Evolutionary conservation across 2,329 filamentous ascomycete species (phyloP), one percentile per base, ranked within the genome.

Genomic region (Microsporum ferrugineum): DNA sequence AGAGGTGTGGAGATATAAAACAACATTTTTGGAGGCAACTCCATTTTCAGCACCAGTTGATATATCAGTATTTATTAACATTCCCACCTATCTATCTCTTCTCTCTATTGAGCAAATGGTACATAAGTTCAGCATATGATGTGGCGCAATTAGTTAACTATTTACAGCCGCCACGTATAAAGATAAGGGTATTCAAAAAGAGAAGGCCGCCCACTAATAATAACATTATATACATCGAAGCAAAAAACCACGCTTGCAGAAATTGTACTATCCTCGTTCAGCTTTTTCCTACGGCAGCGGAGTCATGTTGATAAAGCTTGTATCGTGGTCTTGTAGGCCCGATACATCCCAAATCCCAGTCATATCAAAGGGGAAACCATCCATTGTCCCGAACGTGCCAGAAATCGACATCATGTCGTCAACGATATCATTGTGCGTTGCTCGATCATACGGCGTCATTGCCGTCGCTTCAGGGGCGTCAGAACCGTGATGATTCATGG

Each of bases 321-420:
- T 61, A 57, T 62, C 62, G 10, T 62, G 62, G 43, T 65, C 63
- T 57, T 66, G 63, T 43, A 63, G 57, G 45, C 75, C 74, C 39
- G 74, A 74, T 10, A 76, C 71, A 66, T 76, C 75, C 75, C 75
- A 77, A 41, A 77, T 76, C 33, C 75, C 75, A 4, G 75, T 76
- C 75, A 77, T 77, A 63, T 77, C 75, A 63, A 77, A 76, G 23
- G 75, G 75, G 63, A 77, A 76, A 1, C 75, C 75, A 62, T 77
- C 75, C 74, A 77, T 76, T 4, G 75, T 76, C 7, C 74, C 75
- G 59, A 77, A 77, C 0, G 74, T 75, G 61, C 73, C 73, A 1
- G 75, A 76, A 43, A 77, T 76, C 0, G 74, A 76, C 75, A 77
- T 77, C 75, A 77, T 76, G 61, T 77, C 75, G 41, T 76, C 74